Percentiles rank a stretch among this genome's conserved stretches.
Conservation (phyloP, 805 yeast species). For the Pichia occidentalis region DNA sequence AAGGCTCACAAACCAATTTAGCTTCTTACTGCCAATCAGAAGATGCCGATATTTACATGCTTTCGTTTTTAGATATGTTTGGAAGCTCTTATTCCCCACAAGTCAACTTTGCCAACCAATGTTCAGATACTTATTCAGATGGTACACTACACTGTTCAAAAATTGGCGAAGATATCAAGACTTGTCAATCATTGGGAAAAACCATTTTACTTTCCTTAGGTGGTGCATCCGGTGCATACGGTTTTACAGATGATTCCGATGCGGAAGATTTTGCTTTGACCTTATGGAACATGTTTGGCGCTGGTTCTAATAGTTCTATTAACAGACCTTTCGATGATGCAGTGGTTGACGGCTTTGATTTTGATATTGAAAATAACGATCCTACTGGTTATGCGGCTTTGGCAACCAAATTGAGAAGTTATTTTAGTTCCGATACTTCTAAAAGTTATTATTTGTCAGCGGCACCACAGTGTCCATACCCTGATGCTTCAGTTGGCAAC, state of each 20-base stretch:
- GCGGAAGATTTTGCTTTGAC: conserved; percentile 57
- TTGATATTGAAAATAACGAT: conserved; percentile 59
- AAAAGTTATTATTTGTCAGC: conserved; percentile 72
- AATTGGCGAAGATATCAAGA: conserved; percentile 56
- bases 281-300: conserved; percentile 59
- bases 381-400: conserved; percentile 63
- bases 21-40: conserved; percentile 59
- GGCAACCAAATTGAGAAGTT: conserved; percentile 41
- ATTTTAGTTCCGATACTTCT: conserved; percentile 34
- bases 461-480: conserved; percentile 89
- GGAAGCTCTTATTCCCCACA: conserved; percentile 36
- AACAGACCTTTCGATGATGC: conserved; percentile 62
- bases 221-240: conserved; percentile 59
- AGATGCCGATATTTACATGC: conserved; percentile 62
- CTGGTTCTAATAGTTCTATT: conserved; percentile 36
- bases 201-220: conserved; percentile 73
- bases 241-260: conserved; percentile 41
- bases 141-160: conserved; percentile 37
- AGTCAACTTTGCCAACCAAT: conserved; percentile 53
- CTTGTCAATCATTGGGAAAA: conserved; percentile 76
- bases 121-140: conserved; percentile 34
- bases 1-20: conserved; percentile 45
- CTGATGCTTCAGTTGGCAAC: conserved; percentile 53
- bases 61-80: conserved; percentile 65
- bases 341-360: conserved; percentile 77